Conservation (phyloP, 257 asterid species). For the Nicotiana sylvestris region DNA sequence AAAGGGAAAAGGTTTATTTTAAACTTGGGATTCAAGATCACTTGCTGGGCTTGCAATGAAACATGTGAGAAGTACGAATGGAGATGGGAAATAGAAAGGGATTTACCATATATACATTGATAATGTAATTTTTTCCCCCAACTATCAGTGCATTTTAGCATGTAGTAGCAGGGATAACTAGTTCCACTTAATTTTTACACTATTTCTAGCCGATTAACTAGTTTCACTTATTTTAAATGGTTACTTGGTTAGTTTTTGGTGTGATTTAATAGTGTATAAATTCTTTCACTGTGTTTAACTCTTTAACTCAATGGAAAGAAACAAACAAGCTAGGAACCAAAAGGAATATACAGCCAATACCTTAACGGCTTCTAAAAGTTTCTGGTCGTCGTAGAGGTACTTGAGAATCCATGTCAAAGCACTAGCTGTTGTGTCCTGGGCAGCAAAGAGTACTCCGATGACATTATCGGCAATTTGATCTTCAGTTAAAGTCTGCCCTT, state of each 20-base stretch:
- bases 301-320: neutral
- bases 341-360: constrained; percentile 22
- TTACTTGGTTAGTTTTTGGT: neutral
- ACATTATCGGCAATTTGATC: constrained; percentile 79
- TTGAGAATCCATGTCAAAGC: constrained; percentile 87
- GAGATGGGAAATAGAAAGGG: neutral
- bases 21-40: neutral
- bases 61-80: neutral
- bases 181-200: neutral
- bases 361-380: constrained; percentile 58
- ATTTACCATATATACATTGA: neutral
- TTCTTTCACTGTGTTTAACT: neutral
- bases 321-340: neutral
- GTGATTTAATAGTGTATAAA: neutral
- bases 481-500: constrained; percentile 34
- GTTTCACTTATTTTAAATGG: neutral
- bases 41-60: neutral
- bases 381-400: constrained; percentile 57
- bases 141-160: neutral
- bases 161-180: neutral
- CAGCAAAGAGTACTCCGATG: constrained; percentile 87
- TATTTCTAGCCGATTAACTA: too few relatives aligned
- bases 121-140: neutral
- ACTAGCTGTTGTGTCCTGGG: constrained; percentile 91
- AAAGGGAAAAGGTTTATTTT: neutral